These are phyloP conservation scores for Colletotrichum liriopes DNA, from an alignment of 2,329 filamentous ascomycete genomes.

Conservation along the genomic window DNA sequence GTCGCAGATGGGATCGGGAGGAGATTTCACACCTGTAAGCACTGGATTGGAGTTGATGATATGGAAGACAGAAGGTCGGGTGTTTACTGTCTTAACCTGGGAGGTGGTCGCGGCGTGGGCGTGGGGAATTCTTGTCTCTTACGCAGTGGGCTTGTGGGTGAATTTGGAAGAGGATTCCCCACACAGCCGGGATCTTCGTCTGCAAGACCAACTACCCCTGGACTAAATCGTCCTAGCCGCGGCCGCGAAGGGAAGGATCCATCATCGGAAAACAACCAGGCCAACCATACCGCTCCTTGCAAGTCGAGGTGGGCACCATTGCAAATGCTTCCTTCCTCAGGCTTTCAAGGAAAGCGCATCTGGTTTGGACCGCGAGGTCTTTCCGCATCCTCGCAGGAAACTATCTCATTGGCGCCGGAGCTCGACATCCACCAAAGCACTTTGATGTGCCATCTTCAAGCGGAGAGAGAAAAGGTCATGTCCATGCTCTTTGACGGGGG, in stretches of 20 bases:
- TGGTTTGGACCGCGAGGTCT: background rate
- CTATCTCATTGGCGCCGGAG: background rate
- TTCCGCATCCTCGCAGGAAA: background rate
- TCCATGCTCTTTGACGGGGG: background rate
- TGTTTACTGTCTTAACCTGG: background rate
- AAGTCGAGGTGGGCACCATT: background rate
- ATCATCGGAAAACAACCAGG: background rate
- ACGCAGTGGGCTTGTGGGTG: background rate
- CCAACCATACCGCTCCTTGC: background rate
- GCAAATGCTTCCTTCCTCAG: background rate
- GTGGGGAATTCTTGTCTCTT: background rate
- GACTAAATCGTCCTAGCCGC: background rate
- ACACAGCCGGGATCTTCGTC: constrained; percentile 19
- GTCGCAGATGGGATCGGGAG: background rate
- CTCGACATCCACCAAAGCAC: background rate
- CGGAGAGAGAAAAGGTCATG: background rate
- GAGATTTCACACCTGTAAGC: background rate
- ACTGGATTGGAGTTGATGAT: background rate
- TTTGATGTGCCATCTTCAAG: background rate
- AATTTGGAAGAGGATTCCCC: constrained; percentile 13
- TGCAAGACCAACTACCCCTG: constrained; percentile 13
- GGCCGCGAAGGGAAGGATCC: background rate
- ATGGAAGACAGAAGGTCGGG: background rate
- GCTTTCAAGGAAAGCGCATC: background rate
- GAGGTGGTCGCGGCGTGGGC: background rate